A percentile compares a stretch with the other conserved stretches of the same genome.
phyloP scores from a whole-genome alignment of 2,329 filamentous ascomycete genomes.

The Gnomoniopsis sp. region DNA sequence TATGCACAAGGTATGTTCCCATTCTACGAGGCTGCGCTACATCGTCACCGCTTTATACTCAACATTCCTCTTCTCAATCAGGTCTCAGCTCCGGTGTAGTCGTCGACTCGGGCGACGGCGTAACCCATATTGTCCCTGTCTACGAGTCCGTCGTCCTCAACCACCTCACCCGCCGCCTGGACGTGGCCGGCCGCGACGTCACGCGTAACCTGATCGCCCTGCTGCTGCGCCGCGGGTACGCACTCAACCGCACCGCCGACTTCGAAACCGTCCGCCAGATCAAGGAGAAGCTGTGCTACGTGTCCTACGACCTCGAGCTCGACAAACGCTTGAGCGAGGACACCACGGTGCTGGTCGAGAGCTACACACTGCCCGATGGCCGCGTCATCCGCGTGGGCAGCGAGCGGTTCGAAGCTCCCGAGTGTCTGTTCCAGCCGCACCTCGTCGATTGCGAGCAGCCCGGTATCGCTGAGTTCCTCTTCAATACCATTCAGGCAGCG shows the following conservation, averaged over 20 bases:
- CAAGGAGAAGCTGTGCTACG: conserved; percentile 99
- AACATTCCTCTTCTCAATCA: conserved; percentile 27
- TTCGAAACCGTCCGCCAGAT: conserved; percentile 99
- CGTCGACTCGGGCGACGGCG: conserved; percentile 95
- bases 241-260: conserved; percentile 95
- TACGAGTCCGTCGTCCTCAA: conserved; percentile 98
- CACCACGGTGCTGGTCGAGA: conserved; percentile 94
- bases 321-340: conserved; percentile 96
- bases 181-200: conserved; percentile 94
- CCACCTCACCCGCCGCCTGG: conserved; percentile 88
- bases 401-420: conserved; percentile 95
- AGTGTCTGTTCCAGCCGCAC: conserved; percentile 98
- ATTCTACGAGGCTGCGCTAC: neutral
- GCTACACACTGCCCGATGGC: conserved; percentile 94
- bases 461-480: conserved; percentile 93
- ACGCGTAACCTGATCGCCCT: conserved; percentile 98
- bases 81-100: conserved; percentile 92
- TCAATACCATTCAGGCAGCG: conserved; percentile 96
- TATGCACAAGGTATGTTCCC: conserved; percentile 80
- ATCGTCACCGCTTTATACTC: neutral
- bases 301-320: conserved; percentile 94
- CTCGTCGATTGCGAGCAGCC: conserved; percentile 96
- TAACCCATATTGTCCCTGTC: conserved; percentile 97
- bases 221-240: conserved; percentile 88
- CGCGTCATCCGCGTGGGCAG: conserved; percentile 94